Evolutionary conservation across 768 basidiomycete species (phyloP).

Genomic region (Chiua virens): DNA sequence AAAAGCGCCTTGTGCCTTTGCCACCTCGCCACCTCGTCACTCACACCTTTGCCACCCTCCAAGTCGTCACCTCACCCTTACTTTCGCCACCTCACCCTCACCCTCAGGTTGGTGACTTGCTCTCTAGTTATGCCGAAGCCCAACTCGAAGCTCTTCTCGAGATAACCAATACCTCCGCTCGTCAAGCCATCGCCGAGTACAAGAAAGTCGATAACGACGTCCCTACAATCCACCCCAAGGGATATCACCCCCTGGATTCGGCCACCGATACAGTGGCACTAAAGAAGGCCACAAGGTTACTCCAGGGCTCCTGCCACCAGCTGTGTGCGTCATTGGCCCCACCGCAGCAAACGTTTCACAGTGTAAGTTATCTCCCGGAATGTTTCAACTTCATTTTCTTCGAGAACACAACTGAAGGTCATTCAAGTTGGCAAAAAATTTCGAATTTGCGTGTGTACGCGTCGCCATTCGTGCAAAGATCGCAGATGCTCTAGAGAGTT

Average conservation of each 20-base stretch:
- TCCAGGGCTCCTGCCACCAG: slow-evolving; percentile 26
- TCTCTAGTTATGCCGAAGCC: slow-evolving; percentile 18
- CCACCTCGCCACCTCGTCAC: too few species aligned
- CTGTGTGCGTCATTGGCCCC: too few species aligned
- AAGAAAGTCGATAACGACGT: slow-evolving; percentile 14
- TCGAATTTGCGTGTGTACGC: slow-evolving; percentile 27
- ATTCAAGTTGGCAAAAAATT: slow-evolving; percentile 18
- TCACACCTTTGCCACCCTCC: too few species aligned
- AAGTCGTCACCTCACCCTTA: background rate
- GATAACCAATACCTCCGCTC: slow-evolving; percentile 31
- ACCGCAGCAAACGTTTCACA: slow-evolving; percentile 28
- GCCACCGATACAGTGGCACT: slow-evolving; percentile 17
- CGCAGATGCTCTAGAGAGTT: slow-evolving; percentile 24
- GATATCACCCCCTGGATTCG: slow-evolving; percentile 23
- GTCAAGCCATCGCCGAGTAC: slow-evolving; percentile 24
- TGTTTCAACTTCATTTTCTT: too few species aligned
- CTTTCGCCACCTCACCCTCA: too few species aligned
- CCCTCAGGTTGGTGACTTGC: too few species aligned
- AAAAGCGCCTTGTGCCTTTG: too few species aligned
- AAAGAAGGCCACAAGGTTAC: slow-evolving; percentile 27
- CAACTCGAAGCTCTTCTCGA: slow-evolving; percentile 32
- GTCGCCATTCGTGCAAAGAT: slow-evolving; percentile 26
- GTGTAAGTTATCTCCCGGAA: slow-evolving; percentile 11
- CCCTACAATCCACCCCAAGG: slow-evolving; percentile 25
- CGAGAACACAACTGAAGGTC: background rate